Evolutionary conservation across 1,139 yeast genomes (phyloP).

Genomic region (Scheffersomyces titani): DNA sequence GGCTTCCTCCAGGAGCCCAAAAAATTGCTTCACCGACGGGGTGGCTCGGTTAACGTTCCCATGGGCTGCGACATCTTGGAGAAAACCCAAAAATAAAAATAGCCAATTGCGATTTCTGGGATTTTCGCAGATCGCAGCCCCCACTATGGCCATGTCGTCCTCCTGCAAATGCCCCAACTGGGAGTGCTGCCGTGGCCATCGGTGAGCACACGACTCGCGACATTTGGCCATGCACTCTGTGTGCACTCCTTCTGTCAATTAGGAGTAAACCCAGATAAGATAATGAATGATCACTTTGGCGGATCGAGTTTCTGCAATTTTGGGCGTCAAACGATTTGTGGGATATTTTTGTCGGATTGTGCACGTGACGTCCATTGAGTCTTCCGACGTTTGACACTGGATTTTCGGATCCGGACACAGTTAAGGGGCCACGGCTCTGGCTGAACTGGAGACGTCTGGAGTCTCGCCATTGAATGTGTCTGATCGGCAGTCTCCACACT

Average conservation of each 20-base stretch:
- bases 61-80: too few species aligned
- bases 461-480: background rate
- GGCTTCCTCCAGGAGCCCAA: background rate
- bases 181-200: background rate
- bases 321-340: background rate
- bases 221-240: background rate
- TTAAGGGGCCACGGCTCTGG: background rate
- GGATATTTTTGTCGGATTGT: background rate
- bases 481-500: background rate
- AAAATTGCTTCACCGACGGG: background rate
- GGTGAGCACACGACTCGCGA: background rate
- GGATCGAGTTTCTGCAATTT: background rate
- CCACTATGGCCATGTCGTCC: background rate
- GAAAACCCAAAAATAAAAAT: background rate
- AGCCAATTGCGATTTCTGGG: background rate
- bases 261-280: background rate
- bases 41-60: background rate
- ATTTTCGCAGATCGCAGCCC: background rate
- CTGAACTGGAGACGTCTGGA: background rate
- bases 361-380: background rate
- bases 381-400: too few species aligned
- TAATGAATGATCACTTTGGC: constrained; percentile 1
- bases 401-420: too few species aligned
- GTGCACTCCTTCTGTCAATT: background rate
- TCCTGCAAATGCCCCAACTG: background rate